These are phyloP conservation scores for Colletotrichum echinochloae DNA, from an alignment of 2,329 filamentous ascomycete genomes.

Conservation along the genomic window DNA sequence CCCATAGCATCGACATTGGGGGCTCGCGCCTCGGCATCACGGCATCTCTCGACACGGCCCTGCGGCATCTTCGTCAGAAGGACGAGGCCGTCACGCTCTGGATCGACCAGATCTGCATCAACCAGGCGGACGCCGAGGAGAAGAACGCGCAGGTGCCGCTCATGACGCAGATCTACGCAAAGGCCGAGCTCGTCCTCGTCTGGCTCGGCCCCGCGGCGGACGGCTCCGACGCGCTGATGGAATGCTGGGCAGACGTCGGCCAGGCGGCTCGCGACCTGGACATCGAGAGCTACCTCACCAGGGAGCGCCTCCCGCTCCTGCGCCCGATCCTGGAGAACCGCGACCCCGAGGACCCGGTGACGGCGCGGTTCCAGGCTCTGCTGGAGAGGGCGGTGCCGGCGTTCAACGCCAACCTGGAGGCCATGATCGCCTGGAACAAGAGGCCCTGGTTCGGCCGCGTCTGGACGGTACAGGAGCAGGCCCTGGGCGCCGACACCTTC, in stretches of 20 bases:
- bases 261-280: conserved; percentile 45
- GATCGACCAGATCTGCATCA: conserved; percentile 57
- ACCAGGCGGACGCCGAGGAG: conserved; percentile 52
- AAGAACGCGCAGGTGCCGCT: conserved; percentile 52
- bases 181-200: conserved; percentile 49
- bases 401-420: neutral
- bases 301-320: conserved; percentile 19
- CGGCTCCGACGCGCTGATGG: conserved; percentile 38
- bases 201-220: conserved; percentile 49
- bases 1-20: conserved; percentile 21
- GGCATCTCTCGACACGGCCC: conserved; percentile 33
- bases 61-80: conserved; percentile 27
- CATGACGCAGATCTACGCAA: conserved; percentile 54
- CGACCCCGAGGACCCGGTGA: conserved; percentile 40
- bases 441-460: conserved; percentile 46
- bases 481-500: conserved; percentile 43
- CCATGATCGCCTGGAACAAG: conserved; percentile 24
- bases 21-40: conserved; percentile 29
- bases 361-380: conserved; percentile 36
- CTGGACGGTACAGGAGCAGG: conserved; percentile 48
- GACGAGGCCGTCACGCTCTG: conserved; percentile 45
- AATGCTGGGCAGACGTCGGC: conserved; percentile 43
- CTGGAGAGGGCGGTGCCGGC: conserved; percentile 1
- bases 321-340: conserved; percentile 16
- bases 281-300: conserved; percentile 21